Conservation (phyloP, 192 early-diverging fungal species). For the Entophlyctis luteolus region DNA sequence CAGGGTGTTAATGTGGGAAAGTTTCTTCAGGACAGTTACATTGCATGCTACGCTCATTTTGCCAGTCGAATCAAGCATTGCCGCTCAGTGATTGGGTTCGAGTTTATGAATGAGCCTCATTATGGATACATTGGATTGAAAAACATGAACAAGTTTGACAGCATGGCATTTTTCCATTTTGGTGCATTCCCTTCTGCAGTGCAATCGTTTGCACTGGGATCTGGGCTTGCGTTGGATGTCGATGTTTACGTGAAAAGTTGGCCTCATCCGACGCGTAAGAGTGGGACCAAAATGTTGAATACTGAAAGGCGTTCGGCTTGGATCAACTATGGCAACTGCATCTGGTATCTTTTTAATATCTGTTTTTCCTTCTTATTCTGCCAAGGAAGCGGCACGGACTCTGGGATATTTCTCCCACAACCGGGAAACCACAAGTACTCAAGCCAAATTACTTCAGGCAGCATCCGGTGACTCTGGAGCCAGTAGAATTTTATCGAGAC, state of each 20-base stretch:
- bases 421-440: constrained; percentile 49
- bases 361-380: not conserved
- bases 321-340: constrained; percentile 57
- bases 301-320: constrained; percentile 54
- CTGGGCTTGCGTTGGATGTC: constrained; percentile 66
- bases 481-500: constrained; percentile 61
- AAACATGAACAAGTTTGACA: constrained; percentile 58
- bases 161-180: constrained; percentile 62
- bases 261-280: constrained; percentile 66
- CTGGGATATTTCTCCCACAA: constrained; percentile 53
- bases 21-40: constrained; percentile 64
- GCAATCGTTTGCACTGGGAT: constrained; percentile 72
- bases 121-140: constrained; percentile 71
- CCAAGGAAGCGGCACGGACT: constrained; percentile 66
- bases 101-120: constrained; percentile 77
- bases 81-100: constrained; percentile 69
- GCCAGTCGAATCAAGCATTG: constrained; percentile 64
- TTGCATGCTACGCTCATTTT: constrained; percentile 66
- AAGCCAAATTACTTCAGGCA: constrained; percentile 66
- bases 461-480: constrained; percentile 52
- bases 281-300: constrained; percentile 56
- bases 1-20: constrained; percentile 63
- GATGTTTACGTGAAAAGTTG: constrained; percentile 74
- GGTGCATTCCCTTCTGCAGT: constrained; percentile 68
- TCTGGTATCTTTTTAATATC: constrained; percentile 51